Conservation (phyloP, 2,329 filamentous ascomycete genomes). For the Neofusicoccum kwambonambiense region DNA sequence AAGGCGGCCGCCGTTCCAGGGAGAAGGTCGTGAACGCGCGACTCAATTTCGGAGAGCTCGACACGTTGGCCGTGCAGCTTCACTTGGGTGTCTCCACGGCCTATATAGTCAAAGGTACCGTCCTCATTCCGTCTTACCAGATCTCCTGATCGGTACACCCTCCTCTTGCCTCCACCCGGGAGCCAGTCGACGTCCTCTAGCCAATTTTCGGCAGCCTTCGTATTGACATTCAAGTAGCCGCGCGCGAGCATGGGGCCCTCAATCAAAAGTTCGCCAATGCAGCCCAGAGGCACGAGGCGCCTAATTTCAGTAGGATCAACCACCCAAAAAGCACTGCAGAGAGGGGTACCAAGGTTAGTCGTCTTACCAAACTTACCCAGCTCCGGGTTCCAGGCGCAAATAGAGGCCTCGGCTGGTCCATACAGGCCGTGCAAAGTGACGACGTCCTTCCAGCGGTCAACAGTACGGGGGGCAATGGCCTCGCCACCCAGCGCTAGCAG, state of each 20-base stretch:
- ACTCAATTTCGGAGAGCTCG: conserved; percentile 38
- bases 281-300: conserved; percentile 31
- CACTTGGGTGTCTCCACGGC: conserved; percentile 15
- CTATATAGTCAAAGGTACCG: conserved; percentile 2
- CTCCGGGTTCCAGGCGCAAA: not conserved
- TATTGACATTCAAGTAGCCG: conserved; percentile 28
- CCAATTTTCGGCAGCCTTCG: conserved; percentile 27
- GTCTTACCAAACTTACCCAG: not conserved
- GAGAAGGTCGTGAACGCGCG: not conserved
- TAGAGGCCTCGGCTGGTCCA: conserved; percentile 37
- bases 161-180: conserved; percentile 21
- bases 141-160: conserved; percentile 5
- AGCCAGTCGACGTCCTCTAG: conserved; percentile 33
- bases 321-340: conserved; percentile 33
- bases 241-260: conserved; percentile 54
- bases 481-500: conserved; percentile 34
- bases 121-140: conserved; percentile 25
- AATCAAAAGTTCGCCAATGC: conserved; percentile 55
- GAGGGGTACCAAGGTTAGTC: not conserved
- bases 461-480: conserved; percentile 23
- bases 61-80: conserved; percentile 37
- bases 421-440: conserved; percentile 39
- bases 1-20: not conserved
- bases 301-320: conserved; percentile 40
- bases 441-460: conserved; percentile 32